Conservation (phyloP, 768 basidiomycete species). For the Gyrodon lividus region DNA sequence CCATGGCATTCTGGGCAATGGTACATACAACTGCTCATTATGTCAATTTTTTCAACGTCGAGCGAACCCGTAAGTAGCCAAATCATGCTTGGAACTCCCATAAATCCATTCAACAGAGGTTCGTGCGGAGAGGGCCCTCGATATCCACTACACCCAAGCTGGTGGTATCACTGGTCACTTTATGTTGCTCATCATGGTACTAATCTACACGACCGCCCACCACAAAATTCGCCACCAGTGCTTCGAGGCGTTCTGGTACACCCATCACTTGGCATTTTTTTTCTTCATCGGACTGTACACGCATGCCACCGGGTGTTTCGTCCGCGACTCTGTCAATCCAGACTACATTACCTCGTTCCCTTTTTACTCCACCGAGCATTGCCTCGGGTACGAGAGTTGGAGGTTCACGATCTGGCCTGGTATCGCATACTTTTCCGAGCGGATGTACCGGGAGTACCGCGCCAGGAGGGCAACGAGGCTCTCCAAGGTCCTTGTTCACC, state of each 20-base stretch:
- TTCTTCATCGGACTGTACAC: slow-evolving; percentile 90
- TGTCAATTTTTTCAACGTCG: slow-evolving; percentile 91
- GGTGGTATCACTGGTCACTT: slow-evolving; percentile 95
- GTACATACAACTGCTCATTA: slow-evolving; percentile 94
- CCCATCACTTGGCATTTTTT: slow-evolving; percentile 92
- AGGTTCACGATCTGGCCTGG: slow-evolving; percentile 91
- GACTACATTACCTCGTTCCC: slow-evolving; percentile 71
- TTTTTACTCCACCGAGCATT: slow-evolving; percentile 85
- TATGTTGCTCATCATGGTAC: slow-evolving; percentile 91
- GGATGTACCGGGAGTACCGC: slow-evolving; percentile 80
- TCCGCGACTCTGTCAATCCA: slow-evolving; percentile 80
- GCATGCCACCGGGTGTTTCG: slow-evolving; percentile 93
- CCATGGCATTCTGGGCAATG: slow-evolving; percentile 90
- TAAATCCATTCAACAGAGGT: slow-evolving; percentile 53
- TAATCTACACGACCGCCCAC: slow-evolving; percentile 92
- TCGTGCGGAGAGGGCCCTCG: slow-evolving; percentile 68
- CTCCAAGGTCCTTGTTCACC: slow-evolving; percentile 86
- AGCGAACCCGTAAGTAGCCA: slow-evolving; percentile 67
- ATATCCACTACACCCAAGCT: slow-evolving; percentile 86
- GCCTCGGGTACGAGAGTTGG: slow-evolving; percentile 91
- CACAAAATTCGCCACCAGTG: slow-evolving; percentile 83
- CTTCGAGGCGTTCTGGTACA: slow-evolving; percentile 98
- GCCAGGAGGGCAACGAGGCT: slow-evolving; percentile 75
- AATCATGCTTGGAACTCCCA: neutral
- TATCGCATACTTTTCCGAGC: slow-evolving; percentile 85